These are phyloP conservation scores for Pittosporum tobira DNA, from an alignment of 129 eudicot genomes.

Conservation along the genomic window DNA sequence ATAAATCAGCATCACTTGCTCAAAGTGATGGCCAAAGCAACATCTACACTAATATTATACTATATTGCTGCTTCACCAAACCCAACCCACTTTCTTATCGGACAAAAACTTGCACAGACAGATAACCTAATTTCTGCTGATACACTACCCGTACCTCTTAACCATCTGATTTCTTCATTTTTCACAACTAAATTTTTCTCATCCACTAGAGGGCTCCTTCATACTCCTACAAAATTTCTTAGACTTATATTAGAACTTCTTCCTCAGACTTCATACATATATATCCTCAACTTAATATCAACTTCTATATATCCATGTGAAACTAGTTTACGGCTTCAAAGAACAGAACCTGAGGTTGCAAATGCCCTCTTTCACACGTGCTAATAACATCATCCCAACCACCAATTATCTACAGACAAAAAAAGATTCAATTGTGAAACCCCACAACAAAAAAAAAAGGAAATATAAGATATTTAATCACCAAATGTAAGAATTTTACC, in stretches of 20 bases:
- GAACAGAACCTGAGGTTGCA: conserved; percentile 98
- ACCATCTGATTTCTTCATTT: not conserved
- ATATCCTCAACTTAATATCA: not conserved
- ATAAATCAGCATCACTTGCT: conserved; percentile 8
- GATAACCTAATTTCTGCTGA: not conserved
- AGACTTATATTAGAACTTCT: conserved; percentile 11
- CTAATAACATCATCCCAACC: conserved; percentile 81
- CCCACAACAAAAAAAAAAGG: not conserved
- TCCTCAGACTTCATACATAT: not conserved
- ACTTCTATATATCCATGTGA: not conserved
- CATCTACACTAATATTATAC: not conserved
- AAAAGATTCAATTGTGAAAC: not conserved
- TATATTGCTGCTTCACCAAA: not conserved
- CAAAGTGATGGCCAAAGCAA: not conserved
- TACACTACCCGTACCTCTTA: not conserved
- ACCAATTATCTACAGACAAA: conserved; percentile 59
- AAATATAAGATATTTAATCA: not conserved
- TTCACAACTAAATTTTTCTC: not conserved
- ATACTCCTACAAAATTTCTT: conserved; percentile 34
- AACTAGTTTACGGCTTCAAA: conserved; percentile 77
- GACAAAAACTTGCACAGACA: not conserved
- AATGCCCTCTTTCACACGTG: conserved; percentile 84
- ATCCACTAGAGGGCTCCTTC: not conserved
- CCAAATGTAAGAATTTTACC: conserved; percentile 29
- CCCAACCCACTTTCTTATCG: not conserved